These are phyloP conservation scores for Hemisphaericaspora xylofermentans DNA, from an alignment of 1,139 yeast genomes.

Conservation along the genomic window DNA sequence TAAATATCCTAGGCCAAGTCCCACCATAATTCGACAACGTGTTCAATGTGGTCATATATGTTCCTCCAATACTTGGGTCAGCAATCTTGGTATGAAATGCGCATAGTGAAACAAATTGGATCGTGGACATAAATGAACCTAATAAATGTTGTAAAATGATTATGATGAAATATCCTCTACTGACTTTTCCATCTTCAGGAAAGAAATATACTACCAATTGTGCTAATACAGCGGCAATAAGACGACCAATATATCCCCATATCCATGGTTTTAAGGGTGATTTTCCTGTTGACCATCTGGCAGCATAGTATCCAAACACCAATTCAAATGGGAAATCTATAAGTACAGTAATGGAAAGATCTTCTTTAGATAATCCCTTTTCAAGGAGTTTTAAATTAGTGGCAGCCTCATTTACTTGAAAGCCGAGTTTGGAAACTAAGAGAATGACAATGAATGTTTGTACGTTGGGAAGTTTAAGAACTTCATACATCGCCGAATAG, in stretches of 20 bases:
- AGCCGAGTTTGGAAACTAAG: conserved; percentile 82
- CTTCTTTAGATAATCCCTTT: conserved; percentile 90
- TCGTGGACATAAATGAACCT: conserved; percentile 90
- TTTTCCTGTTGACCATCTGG: conserved; percentile 84
- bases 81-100: conserved; percentile 96
- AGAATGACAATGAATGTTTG: conserved; percentile 74
- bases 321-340: conserved; percentile 97
- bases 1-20: conserved; percentile 89
- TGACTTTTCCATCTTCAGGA: conserved; percentile 57
- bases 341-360: conserved; percentile 85
- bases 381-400: conserved; percentile 91
- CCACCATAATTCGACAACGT: conserved; percentile 94
- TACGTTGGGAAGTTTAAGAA: conserved; percentile 72
- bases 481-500: conserved; percentile 76
- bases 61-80: conserved; percentile 94
- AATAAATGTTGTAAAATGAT: conserved; percentile 80
- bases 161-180: conserved; percentile 53
- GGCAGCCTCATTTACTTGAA: conserved; percentile 94
- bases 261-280: conserved; percentile 84
- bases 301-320: conserved; percentile 92
- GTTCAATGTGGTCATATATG: conserved; percentile 94
- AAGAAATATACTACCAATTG: conserved; percentile 71
- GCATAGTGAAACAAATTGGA: conserved; percentile 90
- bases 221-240: conserved; percentile 73
- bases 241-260: conserved; percentile 82